Evolutionary conservation across 345 rosid genomes (phyloP).

Genomic region (Zanthoxylum bungeanum): DNA sequence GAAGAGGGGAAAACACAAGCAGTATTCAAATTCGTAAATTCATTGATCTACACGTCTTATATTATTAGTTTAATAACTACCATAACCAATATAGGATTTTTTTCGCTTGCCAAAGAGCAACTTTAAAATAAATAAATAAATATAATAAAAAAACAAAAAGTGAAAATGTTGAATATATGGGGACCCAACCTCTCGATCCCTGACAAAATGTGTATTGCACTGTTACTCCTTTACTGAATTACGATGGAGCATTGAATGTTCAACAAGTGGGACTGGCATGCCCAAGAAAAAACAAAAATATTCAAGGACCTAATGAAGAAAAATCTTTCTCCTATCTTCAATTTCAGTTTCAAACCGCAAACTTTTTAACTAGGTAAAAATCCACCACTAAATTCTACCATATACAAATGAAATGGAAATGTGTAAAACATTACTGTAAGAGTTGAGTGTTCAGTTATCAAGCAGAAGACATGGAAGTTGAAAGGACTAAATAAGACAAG

Average conservation of each 20-base stretch:
- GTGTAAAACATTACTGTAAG: neutral
- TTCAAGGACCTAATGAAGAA: neutral
- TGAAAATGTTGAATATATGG: no score
- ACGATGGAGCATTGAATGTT: neutral
- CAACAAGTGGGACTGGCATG: neutral
- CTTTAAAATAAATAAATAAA: no score
- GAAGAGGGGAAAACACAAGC: no score
- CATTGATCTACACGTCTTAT: no score
- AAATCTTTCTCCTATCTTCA: neutral
- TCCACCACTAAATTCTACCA: constrained; percentile 18
- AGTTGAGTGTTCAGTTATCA: constrained; percentile 21
- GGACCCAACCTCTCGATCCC: no score
- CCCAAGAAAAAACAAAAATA: neutral
- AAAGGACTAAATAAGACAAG: constrained; percentile 61
- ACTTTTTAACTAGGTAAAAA: neutral
- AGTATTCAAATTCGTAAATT: no score
- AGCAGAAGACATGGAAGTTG: constrained; percentile 69
- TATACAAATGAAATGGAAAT: constrained; percentile 18
- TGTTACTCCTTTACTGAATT: neutral
- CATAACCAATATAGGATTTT: no score
- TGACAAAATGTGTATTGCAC: no score
- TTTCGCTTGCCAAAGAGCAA: no score
- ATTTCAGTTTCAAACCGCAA: constrained; percentile 2
- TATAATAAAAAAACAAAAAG: no score
- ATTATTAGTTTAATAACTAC: no score